Evolutionary conservation across 2,329 filamentous ascomycete genomes (phyloP).

Genomic region (Diaporthe ampelina): DNA sequence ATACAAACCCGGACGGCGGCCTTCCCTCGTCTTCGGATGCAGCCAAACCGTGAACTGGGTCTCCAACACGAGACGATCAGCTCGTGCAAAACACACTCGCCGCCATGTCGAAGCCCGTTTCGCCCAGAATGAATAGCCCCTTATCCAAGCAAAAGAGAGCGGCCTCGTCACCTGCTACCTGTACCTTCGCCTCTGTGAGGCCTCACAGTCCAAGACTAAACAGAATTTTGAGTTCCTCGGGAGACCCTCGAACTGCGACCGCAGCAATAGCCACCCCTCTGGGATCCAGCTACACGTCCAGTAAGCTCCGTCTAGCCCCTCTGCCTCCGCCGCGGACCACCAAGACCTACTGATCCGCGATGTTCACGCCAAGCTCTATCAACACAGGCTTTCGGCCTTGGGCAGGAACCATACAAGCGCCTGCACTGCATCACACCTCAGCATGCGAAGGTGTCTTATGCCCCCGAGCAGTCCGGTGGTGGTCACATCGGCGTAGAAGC

Average conservation of each 20-base stretch:
- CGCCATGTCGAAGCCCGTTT: too few species aligned
- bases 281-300: not conserved
- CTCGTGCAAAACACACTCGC: too few species aligned
- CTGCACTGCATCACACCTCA: not conserved
- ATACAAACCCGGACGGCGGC: not conserved
- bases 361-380: not conserved
- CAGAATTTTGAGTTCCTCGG: too few species aligned
- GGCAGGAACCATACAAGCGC: not conserved
- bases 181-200: not conserved
- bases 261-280: too few species aligned
- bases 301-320: not conserved
- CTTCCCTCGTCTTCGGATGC: not conserved
- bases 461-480: not conserved
- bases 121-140: too few species aligned
- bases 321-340: not conserved
- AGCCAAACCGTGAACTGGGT: not conserved
- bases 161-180: not conserved
- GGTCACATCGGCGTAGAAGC: not conserved
- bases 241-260: not conserved
- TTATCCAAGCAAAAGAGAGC: not conserved
- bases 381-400: not conserved
- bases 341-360: not conserved
- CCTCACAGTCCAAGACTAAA: too few species aligned
- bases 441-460: not conserved
- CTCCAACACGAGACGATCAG: not conserved